Evolutionary conservation across 2,329 filamentous ascomycete species (phyloP).

Genomic region (Xylariaceae sp.): DNA sequence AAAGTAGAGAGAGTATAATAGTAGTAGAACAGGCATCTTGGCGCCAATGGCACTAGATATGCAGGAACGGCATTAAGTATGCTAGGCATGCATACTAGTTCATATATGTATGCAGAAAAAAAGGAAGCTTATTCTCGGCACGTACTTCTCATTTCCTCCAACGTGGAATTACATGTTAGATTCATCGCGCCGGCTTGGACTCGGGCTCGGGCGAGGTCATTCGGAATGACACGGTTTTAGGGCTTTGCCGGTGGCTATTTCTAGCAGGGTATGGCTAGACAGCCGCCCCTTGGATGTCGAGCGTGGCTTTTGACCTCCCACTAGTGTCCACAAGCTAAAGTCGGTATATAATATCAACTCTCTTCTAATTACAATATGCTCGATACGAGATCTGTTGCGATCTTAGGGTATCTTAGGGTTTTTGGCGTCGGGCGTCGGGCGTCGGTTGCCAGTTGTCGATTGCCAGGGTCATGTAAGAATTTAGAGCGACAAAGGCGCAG

Average conservation of each 20-base stretch:
- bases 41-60: conserved; percentile 30
- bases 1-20: background rate
- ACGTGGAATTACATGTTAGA: conserved; percentile 40
- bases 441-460: too few species aligned
- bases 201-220: conserved; percentile 16
- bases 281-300: background rate
- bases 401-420: too few species aligned
- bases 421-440: too few species aligned
- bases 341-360: conserved; percentile 2
- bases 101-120: too few species aligned
- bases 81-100: too few species aligned
- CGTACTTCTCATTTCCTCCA: conserved; percentile 40
- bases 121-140: conserved; percentile 25
- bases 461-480: too few species aligned
- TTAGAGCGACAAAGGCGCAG: too few species aligned
- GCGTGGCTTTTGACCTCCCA: too few species aligned
- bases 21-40: conserved; percentile 11
- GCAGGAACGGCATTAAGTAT: too few species aligned
- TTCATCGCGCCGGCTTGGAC: conserved; percentile 36
- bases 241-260: background rate
- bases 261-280: background rate
- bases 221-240: background rate
- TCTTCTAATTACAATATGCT: background rate
- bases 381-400: background rate
- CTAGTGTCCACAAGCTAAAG: background rate